Evolutionary conservation across 129 eudicot species (phyloP), one percentile per base, ranked within the genome.

Genomic region (Centaurea solstitialis): DNA sequence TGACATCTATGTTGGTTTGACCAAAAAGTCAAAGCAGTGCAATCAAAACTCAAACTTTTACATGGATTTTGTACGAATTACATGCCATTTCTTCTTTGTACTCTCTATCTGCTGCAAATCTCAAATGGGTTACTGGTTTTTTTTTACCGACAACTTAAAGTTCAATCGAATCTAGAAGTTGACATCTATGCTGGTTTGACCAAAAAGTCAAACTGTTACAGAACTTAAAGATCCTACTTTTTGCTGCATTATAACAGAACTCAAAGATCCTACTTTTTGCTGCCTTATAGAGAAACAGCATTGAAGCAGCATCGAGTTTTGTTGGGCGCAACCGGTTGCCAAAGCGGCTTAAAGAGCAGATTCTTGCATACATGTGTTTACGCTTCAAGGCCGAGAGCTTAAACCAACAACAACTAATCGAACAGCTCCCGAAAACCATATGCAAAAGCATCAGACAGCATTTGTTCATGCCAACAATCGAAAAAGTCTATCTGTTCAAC

Each of bases 351-450:
- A 92, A 86, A 80, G 97, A 89, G 26, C 98, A 94, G 68, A 92
- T 94, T 47, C 75, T 94, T 17, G 97, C 94, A 17, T 94, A 94
- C 71, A 94, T 94, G 98, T 94, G 98, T 69, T 81, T 94, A 75
- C 83, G 94, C 37, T 94, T 94, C 88, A 94, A 90, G 82, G 98
- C 98, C 4, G 98, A 94, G 86, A 92, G 92, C 79, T 87, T 94
- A 37, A 94, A 94, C 81, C 97, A 94, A 77, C 93, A 92, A 70
- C 90, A 94, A 73, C 79, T 94, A 22, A 92, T 92, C 7, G 97
- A 94, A 43, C 98, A 94, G 82, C 90, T 94, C 1, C 98, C 98
- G 0, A 92, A 87, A 80, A 87, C 97, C 18, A 87, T 94, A 77
- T 86, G 93, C 86, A 94, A 89, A 64, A 88, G 94, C 88, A 94